These are phyloP conservation scores for Emmonsia crescens DNA, from an alignment of 2,329 filamentous ascomycete genomes.

Conservation along the genomic window DNA sequence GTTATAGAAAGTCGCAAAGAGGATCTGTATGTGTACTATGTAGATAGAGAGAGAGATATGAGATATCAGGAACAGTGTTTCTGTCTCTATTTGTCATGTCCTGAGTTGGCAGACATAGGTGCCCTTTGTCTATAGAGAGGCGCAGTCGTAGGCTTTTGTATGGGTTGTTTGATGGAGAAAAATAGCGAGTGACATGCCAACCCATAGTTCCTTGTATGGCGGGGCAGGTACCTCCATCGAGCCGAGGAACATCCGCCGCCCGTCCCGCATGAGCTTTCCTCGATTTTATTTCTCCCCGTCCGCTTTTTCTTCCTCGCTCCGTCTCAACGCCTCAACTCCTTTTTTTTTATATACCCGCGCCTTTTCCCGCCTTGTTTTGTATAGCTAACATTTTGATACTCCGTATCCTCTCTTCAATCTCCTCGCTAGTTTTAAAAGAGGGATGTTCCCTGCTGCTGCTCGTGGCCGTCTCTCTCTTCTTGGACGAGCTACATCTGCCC, in stretches of 20 bases:
- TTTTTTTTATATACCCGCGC: conserved; percentile 3
- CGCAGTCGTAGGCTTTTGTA: too few relatives aligned
- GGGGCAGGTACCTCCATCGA: neutral
- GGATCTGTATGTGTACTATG: too few relatives aligned
- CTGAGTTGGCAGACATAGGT: too few relatives aligned
- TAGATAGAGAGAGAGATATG: too few relatives aligned
- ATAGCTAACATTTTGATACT: conserved; percentile 9
- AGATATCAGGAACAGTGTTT: too few relatives aligned
- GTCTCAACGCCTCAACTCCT: conserved; percentile 4
- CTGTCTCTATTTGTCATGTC: too few relatives aligned
- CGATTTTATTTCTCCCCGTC: neutral
- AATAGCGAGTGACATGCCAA: neutral
- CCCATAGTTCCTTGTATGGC: neutral
- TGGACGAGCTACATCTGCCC: conserved; percentile 29
- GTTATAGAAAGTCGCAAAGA: neutral
- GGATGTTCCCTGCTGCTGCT: conserved; percentile 35
- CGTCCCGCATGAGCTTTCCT: neutral
- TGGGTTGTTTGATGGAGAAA: too few relatives aligned
- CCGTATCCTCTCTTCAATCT: conserved; percentile 5
- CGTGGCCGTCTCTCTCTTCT: conserved; percentile 33
- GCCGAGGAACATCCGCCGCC: neutral
- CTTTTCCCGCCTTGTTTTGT: neutral
- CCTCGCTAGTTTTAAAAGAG: conserved; percentile 4
- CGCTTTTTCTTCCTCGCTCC: neutral
- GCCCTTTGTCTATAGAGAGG: too few relatives aligned